Base-by-base conservation (phyloP, 192 early-diverging fungal genomes). In the Irineochytrium annulatum region DNA sequence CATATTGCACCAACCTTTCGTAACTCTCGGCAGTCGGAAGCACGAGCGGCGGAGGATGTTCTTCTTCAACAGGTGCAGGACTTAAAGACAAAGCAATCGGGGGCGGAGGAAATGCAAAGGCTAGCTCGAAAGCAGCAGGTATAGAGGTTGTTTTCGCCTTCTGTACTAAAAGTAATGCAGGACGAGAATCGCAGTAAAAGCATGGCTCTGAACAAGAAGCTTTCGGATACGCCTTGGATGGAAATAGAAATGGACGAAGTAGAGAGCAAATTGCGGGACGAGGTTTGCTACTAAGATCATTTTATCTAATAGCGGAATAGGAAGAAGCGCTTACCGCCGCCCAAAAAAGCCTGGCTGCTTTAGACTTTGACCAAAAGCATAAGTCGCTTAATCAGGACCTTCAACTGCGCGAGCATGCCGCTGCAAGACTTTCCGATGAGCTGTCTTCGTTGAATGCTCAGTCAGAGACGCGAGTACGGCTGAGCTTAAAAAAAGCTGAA, bases 371-470 rank as follows among this genome's bases (percentile, higher is more conserved):
- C 0, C 62, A 65, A 35, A 76, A 71, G 41, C 32, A 62, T n/a
- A 33, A 48, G 34, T 55, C 70, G 33, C 66, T 73, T n/a, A 55
- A 57, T 59, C 19, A 70, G 68, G 74, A 84, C 60, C 46, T 86
- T 5, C 58, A 59, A 16, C 62, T 63, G 8, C 34, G 69, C n/a
- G 86, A 85, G n/a, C 68, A 68, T 0, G 52, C 70, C 26, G 55
- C 80, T 16, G 60, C 45, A 13, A 45, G 49, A 16, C 54, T 85
- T 2, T 74, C 72, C 41, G 55, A 80, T 0, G 86, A 91, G 71
- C 83, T 89, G 3, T 35, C 71, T 55, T 22, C 64, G 48, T 74
- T 87, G 52, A 89, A 76, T 64, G 61, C 64, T 63, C 82, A 86
- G 52, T 76, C 74, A 0, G 86, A 89, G 32, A 79, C 76, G 0